Evolutionary conservation across 2,329 filamentous ascomycete species (phyloP), one percentile per base, ranked within the genome.

Genomic region (Ophiostoma himal-ulmi): DNA sequence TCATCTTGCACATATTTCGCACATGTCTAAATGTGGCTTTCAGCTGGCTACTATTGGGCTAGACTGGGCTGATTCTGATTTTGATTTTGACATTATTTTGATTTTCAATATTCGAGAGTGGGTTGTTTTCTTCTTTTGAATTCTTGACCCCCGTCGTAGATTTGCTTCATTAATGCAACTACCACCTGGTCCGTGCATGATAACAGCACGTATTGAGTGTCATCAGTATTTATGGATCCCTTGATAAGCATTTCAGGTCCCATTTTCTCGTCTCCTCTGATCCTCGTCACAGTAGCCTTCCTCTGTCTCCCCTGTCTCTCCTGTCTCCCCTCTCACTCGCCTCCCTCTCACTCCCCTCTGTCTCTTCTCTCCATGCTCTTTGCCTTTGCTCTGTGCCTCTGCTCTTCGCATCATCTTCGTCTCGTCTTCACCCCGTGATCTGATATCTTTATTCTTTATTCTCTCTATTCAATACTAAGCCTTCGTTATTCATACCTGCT

Each of bases 341-440:
- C n/a, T n/a, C n/a, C n/a, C n/a, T n/a, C n/a, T n/a, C n/a, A n/a
- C n/a, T 54, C n/a, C 48, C 13, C 48, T 54, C 26, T 64, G 6
- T 36, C 30, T 20, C 57, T 14, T 37, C 57, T 34, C n/a, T 54
- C 48, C 20, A n/a, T 30, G 41, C 41, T 48, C 17, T 48, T 6
- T 14, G 41, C 41, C 41, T 48, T 20, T n/a, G 44, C 6, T 48
- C 44, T 48, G 44, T 48, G 44, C 44, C 44, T 48, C 20, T 48
- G 44, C 17, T 48, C 44, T 30, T 62, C 14, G 26, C 26, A 14
- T 62, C 57, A 62, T 62, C 57, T 13, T 62, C 57, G 57, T 62
- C 57, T 62, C 57, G 57, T 62, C 26, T 62, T 62, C 26, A 62
- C 57, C 57, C 57, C 57, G 26, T 62, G 26, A 30, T 62, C 57